Conservation (phyloP, 306 rosid species). For the Citrullus colocynthis region DNA sequence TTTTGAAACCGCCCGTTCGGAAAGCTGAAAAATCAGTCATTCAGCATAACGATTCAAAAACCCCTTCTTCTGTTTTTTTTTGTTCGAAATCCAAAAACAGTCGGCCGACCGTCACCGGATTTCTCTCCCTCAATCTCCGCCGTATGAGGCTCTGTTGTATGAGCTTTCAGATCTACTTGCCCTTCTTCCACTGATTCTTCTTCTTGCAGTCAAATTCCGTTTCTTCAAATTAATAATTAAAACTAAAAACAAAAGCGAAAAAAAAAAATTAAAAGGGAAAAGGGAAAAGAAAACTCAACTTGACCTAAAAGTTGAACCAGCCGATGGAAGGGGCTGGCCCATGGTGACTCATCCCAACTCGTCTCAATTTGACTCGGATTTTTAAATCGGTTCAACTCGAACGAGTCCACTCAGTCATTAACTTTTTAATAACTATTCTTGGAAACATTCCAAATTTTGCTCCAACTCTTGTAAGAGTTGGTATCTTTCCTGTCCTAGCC, state of each 20-base stretch:
- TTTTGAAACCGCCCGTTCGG: constrained; percentile 7
- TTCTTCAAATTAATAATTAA: constrained; percentile 16
- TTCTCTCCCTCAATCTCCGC: constrained; percentile 8
- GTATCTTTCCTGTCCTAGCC: neutral
- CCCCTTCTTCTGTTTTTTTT: neutral
- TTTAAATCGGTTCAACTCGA: neutral
- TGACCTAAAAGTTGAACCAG: constrained; percentile 35
- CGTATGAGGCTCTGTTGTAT: neutral
- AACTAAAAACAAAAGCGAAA: neutral
- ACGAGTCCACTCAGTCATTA: neutral
- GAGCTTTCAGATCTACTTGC: constrained; percentile 38
- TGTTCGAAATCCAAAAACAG: neutral
- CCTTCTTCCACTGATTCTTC: constrained; percentile 18
- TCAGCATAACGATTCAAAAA: neutral
- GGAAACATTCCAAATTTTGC: neutral
- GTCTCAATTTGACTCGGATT: neutral
- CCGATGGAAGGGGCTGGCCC: constrained; percentile 20
- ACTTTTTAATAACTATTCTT: neutral
- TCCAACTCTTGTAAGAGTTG: neutral
- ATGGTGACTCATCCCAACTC: constrained; percentile 33
- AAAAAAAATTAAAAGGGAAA: neutral
- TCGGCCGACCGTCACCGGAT: constrained; percentile 1
- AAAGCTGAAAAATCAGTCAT: constrained; percentile 13
- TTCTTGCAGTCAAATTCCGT: constrained; percentile 43
- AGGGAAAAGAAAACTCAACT: constrained; percentile 21